Conservation (phyloP, 1,139 yeast genomes). For the Suhomyces anneliseae region DNA sequence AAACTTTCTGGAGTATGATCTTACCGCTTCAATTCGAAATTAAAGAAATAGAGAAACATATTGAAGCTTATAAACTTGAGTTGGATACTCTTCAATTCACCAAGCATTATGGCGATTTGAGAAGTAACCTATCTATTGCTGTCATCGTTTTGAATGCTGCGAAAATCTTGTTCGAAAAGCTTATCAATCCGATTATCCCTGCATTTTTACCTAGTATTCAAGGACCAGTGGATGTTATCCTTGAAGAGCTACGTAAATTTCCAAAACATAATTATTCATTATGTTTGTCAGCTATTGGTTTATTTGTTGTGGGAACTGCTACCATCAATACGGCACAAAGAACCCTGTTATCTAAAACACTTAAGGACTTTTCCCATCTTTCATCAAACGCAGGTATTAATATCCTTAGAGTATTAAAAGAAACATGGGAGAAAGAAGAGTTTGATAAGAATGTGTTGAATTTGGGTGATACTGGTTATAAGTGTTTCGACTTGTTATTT, state of each 20-base stretch:
- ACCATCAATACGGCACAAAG: conserved; percentile 20
- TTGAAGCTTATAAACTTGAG: conserved; percentile 11
- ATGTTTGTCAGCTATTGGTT: conserved; percentile 20
- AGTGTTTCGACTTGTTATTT: conserved; percentile 17
- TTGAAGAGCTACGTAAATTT: conserved; percentile 19
- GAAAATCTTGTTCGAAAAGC: conserved; percentile 19
- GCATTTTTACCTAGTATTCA: conserved; percentile 23
- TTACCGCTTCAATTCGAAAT: conserved; percentile 10
- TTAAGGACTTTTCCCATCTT: conserved; percentile 11
- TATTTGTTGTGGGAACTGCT: conserved; percentile 30
- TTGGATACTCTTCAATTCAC: conserved; percentile 6
- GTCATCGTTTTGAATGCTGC: conserved; percentile 12
- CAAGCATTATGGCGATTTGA: conserved; percentile 8
- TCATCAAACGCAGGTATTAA: conserved; percentile 14
- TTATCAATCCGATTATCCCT: conserved; percentile 22
- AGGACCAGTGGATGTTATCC: conserved; percentile 21
- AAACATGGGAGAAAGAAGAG: conserved; percentile 15
- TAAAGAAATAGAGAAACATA: conserved; percentile 4
- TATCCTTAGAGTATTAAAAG: conserved; percentile 8
- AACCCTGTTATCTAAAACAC: conserved; percentile 20
- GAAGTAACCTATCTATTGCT: conserved; percentile 17
- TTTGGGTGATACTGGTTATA: conserved; percentile 16
- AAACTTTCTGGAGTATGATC: conserved; percentile 15
- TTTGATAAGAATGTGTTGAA: conserved; percentile 6
- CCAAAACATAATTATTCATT: conserved; percentile 18